These are phyloP conservation scores for Scheffersomyces stambukii DNA, from an alignment of 1,139 yeast species.

Conservation along the genomic window DNA sequence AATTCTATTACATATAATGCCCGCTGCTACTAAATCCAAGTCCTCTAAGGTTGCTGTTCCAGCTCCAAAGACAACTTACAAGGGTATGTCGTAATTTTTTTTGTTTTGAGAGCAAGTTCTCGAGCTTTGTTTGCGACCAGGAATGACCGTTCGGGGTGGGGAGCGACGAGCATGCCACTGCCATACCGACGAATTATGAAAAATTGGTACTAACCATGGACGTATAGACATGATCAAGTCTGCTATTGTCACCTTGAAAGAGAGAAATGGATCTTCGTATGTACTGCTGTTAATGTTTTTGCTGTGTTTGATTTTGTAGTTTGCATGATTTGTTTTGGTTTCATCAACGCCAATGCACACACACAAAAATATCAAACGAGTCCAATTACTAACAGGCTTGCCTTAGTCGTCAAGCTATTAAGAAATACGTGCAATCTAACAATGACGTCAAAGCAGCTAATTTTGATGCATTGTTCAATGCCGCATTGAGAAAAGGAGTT, in stretches of 20 bases:
- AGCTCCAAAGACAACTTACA: conserved; percentile 43
- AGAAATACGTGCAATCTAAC: conserved; percentile 66
- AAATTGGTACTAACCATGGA: conserved; percentile 13
- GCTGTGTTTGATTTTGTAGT: conserved; percentile 1
- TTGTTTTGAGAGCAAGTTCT: conserved; percentile 1
- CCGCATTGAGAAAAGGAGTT: conserved; percentile 80
- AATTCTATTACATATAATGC: conserved; percentile 14
- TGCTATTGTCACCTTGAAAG: conserved; percentile 69
- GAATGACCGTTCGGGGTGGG: background rate
- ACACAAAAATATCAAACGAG: conserved; percentile 1
- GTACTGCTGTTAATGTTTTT: conserved; percentile 16
- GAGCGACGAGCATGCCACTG: background rate
- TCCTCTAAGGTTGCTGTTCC: conserved; percentile 22
- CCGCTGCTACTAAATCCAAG: conserved; percentile 22
- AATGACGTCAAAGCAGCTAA: conserved; percentile 55
- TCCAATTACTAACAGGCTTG: conserved; percentile 14
- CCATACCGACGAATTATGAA: background rate
- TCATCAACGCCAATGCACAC: background rate
- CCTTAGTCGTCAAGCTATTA: conserved; percentile 64
- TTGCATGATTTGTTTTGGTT: conserved; percentile 3
- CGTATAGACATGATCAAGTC: conserved; percentile 66
- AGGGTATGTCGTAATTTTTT: conserved; percentile 35
- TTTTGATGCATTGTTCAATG: conserved; percentile 74
- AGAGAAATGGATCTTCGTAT: conserved; percentile 77
- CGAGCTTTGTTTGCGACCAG: background rate